Evolutionary conservation across 2,329 filamentous ascomycete genomes (phyloP), one percentile per base, ranked within the genome.

Genomic region (Beauveria sp.): DNA sequence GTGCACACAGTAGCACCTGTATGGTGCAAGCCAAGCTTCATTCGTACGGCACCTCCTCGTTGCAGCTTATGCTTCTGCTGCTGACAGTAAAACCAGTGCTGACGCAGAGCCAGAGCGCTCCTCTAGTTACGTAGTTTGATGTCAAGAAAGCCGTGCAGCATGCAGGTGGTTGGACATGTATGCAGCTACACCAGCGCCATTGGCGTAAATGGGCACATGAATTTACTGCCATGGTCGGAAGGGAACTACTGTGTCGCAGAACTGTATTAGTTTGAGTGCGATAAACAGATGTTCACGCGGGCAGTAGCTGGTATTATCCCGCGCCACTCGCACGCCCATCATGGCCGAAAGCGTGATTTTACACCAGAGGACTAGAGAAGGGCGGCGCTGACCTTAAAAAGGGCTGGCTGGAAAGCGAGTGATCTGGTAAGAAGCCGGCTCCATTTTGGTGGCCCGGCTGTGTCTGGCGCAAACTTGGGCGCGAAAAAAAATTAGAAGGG

Each of bases 321-420:
- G 38, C 34, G 38, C 38, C 28, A 26, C 30, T 49, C 28, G n/a
- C 12, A 18, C 20, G 45, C 10, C 12, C 8, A 58, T 42, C 56
- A 43, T 43, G 30, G n/a, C 56, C 10, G 43, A 51, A 58, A 58
- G 18, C 45, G 30, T 58, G 34, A 38, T 5, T 38, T 38, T 38
- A 38, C 30, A 12, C 34, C 34, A 38, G 34, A 14, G 12, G 10
- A n/a, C 26, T 16, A 49, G 14, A 30, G 34, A 10, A 16, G 56
- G 56, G 56, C 47, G 9, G 24, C 47, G 56, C 38, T 51, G 56
- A 59, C 34, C 47, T 58, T 59, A 59, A 59, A 52, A 59, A 52
- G 56, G 56, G 34, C 24, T 12, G 45, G 38, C 34, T 16, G 47
- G 47, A 30, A 38, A 26, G 56, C 46, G 56, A 59, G 56, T 59